Evolutionary conservation across 2,329 filamentous ascomycete genomes (phyloP), one percentile per base, ranked within the genome.

Genomic region (Lachnellula arida): DNA sequence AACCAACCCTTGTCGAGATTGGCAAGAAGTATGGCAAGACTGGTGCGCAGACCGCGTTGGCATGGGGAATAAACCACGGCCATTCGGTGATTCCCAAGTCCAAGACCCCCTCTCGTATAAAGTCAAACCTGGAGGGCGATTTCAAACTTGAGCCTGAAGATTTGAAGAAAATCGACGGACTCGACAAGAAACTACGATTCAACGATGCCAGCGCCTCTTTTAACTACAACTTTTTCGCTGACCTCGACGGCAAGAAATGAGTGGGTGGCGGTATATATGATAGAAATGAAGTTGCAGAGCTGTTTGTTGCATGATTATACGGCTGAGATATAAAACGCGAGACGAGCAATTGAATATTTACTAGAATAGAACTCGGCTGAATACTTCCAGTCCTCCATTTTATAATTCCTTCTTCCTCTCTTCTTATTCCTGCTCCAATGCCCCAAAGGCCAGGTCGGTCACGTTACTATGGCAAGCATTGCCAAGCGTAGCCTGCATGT

Each of bases 41-140:
- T 8, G 74, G 82, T 23, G 81, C 81, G 7, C 82, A 85, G 70
- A 76, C 82, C 28, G 72, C 83, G 48, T 80, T 84, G 61, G 79
- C 80, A 51, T 85, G 81, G 81, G 81, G 79, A 61, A 69, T 82
- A 54, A 71, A 74, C 53, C 75, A 60, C 60, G 81, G 81, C 52
- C 81, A 83, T 68, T 77, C 82, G 12, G 81, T 85, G 39, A 75
- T 87, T 58, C 84, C 84, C 55, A 87, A 87, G 76, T 85, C 80
- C 64, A 81, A 80, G 44, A 85, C 78, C 32, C 76, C 79, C 25
- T 73, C 73, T 37, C 76, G 83, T 39, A 86, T 87, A 60, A 73
- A 76, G 69, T 79, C 77, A 67, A 89, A 89, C 72, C 81, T 85
- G 66, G 75, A 84, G 67, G 78, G 81, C 59, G 81, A 84, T 65